Evolutionary conservation across 257 asterid genomes (phyloP), one percentile per base, ranked within the genome.

Genomic region (Knoxia roxburghii): DNA sequence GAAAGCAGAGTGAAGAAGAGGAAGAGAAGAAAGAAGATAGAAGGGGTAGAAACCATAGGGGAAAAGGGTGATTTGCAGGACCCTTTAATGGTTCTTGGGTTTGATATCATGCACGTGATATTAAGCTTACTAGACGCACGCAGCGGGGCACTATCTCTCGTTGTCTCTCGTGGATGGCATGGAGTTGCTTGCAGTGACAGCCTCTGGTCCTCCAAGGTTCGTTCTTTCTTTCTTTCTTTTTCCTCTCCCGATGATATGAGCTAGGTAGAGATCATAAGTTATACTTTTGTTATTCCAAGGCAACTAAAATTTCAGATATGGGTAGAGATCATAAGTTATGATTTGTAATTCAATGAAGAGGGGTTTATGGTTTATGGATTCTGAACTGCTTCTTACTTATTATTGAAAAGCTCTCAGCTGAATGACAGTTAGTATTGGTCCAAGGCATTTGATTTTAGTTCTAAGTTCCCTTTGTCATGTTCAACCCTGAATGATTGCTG

Each of bases 201-300:
- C 40, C 64, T 91, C 69, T 91, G 97, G 97, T 83, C 77, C 35
- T 70, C 76, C 18, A 91, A 86, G 96, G 96, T 87, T 70, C 53
- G 29, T 46, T 50, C 2, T 56, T 43, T 7, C 13, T 20, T 24
- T 5, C 17, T 59, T 56, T 17, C 39, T 26, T 64, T 71, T 29
- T 33, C 11, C 41, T 37, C 41, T 37, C n/a, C n/a, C n/a, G n/a
- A n/a, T 37, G 9, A 3, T 37, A 3, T 37, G 41, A 37, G 41
- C 9, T 37, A 9, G 41, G 41, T 37, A 3, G 41, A 37, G 41
- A n/a, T n/a, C n/a, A n/a, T n/a, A n/a, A n/a, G n/a, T n/a, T n/a
- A n/a, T n/a, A n/a, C n/a, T n/a, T n/a, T n/a, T n/a, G n/a, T n/a
- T n/a, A n/a, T n/a, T n/a, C n/a, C n/a, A n/a, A n/a, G n/a, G n/a